phyloP scores from a whole-genome alignment of 1,284 basidiomycete genomes.

The Cutaneotrichosporon dermatis region DNA sequence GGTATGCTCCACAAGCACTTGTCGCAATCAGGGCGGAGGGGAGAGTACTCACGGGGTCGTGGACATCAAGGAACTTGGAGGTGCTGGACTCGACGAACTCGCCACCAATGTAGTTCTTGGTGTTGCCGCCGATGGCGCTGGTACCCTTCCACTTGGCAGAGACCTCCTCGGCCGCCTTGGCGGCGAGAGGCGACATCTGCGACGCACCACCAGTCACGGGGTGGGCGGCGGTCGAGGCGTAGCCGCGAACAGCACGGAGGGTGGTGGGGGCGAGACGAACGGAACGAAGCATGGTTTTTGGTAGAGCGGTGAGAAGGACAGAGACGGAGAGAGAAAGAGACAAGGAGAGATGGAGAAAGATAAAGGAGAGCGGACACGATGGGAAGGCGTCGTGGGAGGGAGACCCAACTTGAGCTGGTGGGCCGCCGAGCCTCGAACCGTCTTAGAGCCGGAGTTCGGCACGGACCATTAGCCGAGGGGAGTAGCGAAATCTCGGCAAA shows the following conservation, averaged over 20 bases:
- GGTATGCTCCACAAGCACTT: too few species aligned
- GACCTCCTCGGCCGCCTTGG: slow-evolving; percentile 39
- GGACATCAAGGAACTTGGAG: slow-evolving; percentile 72
- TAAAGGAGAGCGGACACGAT: not conserved
- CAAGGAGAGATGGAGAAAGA: not conserved
- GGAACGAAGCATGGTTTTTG: slow-evolving; percentile 18
- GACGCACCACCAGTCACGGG: slow-evolving; percentile 9
- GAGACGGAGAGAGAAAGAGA: slow-evolving; percentile 1
- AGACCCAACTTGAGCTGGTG: too few species aligned
- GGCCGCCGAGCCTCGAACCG: not conserved
- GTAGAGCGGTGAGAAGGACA: slow-evolving; percentile 5
- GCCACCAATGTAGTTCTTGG: slow-evolving; percentile 85
- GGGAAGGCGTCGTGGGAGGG: not conserved
- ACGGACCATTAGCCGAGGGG: not conserved
- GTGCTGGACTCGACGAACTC: slow-evolving; percentile 73
- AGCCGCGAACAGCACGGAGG: slow-evolving; percentile 21
- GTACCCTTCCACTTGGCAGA: slow-evolving; percentile 70
- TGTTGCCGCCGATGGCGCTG: slow-evolving; percentile 70
- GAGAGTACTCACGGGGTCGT: slow-evolving; percentile 65
- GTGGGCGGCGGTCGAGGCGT: slow-evolving; percentile 28
- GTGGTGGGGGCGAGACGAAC: slow-evolving; percentile 5
- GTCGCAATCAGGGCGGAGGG: too few species aligned
- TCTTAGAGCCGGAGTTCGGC: not conserved
- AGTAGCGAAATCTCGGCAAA: slow-evolving; percentile 1
- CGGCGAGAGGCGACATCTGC: slow-evolving; percentile 31